Evolutionary conservation across 1,284 basidiomycete genomes (phyloP).

Genomic region (Heterobasidion parviporum): DNA sequence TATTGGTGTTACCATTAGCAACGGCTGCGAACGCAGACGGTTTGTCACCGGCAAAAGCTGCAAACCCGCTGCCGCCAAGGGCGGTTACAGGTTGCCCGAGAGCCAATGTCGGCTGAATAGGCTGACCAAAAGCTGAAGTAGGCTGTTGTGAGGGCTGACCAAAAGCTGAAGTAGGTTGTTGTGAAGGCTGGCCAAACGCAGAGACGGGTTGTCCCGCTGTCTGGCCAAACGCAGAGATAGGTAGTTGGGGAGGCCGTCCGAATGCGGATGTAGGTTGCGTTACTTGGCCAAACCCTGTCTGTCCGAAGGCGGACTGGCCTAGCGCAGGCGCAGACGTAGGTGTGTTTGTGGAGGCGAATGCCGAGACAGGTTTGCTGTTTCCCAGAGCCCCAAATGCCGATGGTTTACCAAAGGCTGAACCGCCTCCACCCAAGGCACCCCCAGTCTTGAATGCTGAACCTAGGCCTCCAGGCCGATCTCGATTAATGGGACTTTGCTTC

Average conservation of each 20-base stretch:
- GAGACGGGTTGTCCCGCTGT: conserved; percentile 11
- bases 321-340: conserved; percentile 27
- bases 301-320: conserved; percentile 28
- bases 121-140: conserved; percentile 22
- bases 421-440: conserved; percentile 12
- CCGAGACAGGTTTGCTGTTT: conserved; percentile 14
- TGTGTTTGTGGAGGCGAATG: conserved; percentile 21
- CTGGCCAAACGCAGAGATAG: conserved; percentile 25
- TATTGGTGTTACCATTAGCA: neutral
- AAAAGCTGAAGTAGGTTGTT: conserved; percentile 20
- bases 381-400: conserved; percentile 18
- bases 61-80: conserved; percentile 22
- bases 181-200: conserved; percentile 15
- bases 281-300: conserved; percentile 25
- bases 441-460: conserved; percentile 6
- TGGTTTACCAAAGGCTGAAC: conserved; percentile 15
- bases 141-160: conserved; percentile 15
- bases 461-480: conserved; percentile 6
- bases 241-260: conserved; percentile 14
- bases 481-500: conserved; percentile 17
- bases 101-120: conserved; percentile 6
- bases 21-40: conserved; percentile 13
- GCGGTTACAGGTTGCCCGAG: neutral
- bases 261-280: conserved; percentile 14
- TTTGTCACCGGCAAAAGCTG: conserved; percentile 24